Percentiles rank a stretch among this genome's conserved stretches.
phyloP scores from a whole-genome alignment of 805 yeast species.

The Teunomyces funiuensis region DNA sequence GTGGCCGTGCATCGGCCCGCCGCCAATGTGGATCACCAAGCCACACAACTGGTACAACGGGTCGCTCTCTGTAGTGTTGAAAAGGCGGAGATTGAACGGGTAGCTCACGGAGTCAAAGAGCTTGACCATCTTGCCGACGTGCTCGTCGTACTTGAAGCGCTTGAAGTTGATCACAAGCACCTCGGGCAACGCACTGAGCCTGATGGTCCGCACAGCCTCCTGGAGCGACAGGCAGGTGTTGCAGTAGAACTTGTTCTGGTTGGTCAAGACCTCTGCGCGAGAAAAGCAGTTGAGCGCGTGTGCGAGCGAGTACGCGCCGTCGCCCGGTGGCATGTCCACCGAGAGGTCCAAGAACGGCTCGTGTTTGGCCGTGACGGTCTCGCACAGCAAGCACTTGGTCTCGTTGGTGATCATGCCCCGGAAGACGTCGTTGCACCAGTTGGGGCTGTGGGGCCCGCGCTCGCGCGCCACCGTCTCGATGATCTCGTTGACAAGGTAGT shows the following conservation, averaged over 20 bases:
- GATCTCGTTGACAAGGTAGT: conserved; percentile 71
- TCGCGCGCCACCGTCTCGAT: conserved; percentile 56
- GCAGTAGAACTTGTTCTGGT: conserved; percentile 89
- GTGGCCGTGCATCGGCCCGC: conserved; percentile 98
- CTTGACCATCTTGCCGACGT: conserved; percentile 76
- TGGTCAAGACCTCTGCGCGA: conserved; percentile 80
- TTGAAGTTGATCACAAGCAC: conserved; percentile 82
- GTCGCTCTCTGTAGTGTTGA: conserved; percentile 56
- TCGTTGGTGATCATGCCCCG: conserved; percentile 85
- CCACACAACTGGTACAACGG: conserved; percentile 75
- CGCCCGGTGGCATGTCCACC: conserved; percentile 73
- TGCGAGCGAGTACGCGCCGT: conserved; percentile 59
- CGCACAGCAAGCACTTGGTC: conserved; percentile 88
- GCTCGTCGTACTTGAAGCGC: conserved; percentile 89
- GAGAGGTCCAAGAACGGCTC: conserved; percentile 87
- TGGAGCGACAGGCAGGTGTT: conserved; percentile 87
- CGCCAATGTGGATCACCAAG: conserved; percentile 91
- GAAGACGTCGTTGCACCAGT: conserved; percentile 68
- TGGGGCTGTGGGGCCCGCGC: conserved; percentile 27
- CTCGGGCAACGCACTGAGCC: conserved; percentile 73
- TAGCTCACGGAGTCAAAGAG: conserved; percentile 82
- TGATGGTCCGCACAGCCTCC: conserved; percentile 90
- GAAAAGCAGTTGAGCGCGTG: conserved; percentile 79
- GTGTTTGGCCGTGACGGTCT: conserved; percentile 73
- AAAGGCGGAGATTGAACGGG: conserved; percentile 68